Evolutionary conservation across 768 basidiomycete species (phyloP), one percentile per base, ranked within the genome.

Genomic region (Tylopilus plumbeoviolaceoides): DNA sequence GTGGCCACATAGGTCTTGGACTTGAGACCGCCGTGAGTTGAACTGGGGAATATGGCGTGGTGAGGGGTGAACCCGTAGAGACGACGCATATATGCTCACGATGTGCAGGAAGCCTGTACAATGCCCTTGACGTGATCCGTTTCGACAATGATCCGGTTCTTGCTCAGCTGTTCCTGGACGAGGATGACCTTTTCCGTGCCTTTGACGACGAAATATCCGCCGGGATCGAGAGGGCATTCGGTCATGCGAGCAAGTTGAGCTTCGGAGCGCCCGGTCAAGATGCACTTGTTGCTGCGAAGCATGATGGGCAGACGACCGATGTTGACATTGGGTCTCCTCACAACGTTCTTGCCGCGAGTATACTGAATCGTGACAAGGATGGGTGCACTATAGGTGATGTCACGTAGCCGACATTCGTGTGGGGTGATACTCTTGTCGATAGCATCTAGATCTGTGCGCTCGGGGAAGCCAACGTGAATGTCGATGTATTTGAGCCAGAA

Each of bases 101-200:
- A 97, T 46, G 95, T 98, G 71, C 95, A 97, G 5, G 92, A 94
- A 3, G 95, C 93, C 67, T 92, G 92, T 0, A 97, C 94, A 36
- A 87, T 75, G 6, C 90, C 91, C 70, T 98, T 98, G 39, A 84
- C 84, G 20, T 79, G 72, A 70, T 98, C 97, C 7, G 87, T 89
- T 75, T 98, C 97, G 56, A 99, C 97, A 59, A 99, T 98, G 66
- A 99, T 99, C 39, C 97, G 83, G 70, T 99, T 98, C 78, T 98
- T 98, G 78, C 91, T 95, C 64, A 98, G 73, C 72, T 99, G 97
- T 68, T 98, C 97, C 70, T 99, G 97, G 7, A 99, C 95, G 56
- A 99, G 77, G 60, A 99, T 99, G 62, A 99, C 97, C 73, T 98
- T 99, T 72, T 99, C 95, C 40, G 95, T 99, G 35, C 95, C 95